Base-by-base conservation (phyloP, 2,329 filamentous ascomycete genomes). In the Lecanicillium sp. region DNA sequence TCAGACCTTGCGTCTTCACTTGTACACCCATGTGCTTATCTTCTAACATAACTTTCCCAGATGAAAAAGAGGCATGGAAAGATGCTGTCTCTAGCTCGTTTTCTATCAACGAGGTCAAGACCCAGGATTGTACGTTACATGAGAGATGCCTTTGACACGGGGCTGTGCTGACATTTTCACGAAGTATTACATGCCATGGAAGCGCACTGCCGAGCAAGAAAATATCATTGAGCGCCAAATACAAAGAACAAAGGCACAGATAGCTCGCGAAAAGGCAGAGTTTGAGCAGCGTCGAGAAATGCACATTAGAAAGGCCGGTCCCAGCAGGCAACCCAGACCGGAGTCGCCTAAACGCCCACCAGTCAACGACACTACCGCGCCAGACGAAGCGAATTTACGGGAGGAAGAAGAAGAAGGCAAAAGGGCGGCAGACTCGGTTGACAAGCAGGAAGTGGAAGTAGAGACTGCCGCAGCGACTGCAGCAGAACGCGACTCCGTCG, bases 181-280 rank as follows among this genome's bases (percentile, higher is more conserved):
- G 14, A 18, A 95, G 87, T 90, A 84, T 59, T 96, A 92, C 60
- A 80, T 82, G 33, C 90, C 90, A 1, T 94, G 84, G 82, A 79
- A 87, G 50, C 69, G 85, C 40, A 78, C 77, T 22, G 58, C 66
- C 5, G 70, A 76, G 32, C 83, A 96, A 57, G 77, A 89, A 58
- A 73, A 78, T 5, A 68, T 61, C 10, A 85, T 96, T 54, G 72
- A 80, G 33, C 65, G 72, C 4, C 89, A 95, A 58, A 69, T 87
- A 19, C 68, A 72, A 33, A 75, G 82, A 37, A 76, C 74, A 13
- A 73, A 87, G 56, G 68, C 66, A 2, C 68, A 58, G 6, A 78
- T 94, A 47, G 71, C 76, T 14, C 69, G 65, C 41, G 87, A 96
- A 56, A 55, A 71, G 18, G 69, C 71, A 36, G 75, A 81, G 15